Evolutionary conservation across 106 monocot species (phyloP).

Genomic region (Narthecium ossifragum): DNA sequence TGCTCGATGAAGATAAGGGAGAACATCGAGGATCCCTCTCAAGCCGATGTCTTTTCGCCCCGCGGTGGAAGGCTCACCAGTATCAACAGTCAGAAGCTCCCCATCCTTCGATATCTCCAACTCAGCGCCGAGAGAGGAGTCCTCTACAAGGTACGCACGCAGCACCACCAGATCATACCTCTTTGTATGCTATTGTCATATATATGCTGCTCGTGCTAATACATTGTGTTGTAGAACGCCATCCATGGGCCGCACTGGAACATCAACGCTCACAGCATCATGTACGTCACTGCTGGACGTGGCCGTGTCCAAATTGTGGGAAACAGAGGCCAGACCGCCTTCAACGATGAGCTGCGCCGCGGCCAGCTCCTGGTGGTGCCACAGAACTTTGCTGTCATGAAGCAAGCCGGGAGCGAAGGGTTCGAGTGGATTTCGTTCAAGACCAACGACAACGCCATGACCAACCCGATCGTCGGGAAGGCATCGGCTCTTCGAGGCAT

Average conservation of each 20-base stretch:
- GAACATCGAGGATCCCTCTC: conserved; percentile 43
- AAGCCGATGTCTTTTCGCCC: conserved; percentile 36
- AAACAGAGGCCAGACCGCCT: conserved; percentile 13
- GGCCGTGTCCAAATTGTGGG: conserved; percentile 25
- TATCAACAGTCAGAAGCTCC: conserved; percentile 45
- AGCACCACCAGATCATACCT: background rate
- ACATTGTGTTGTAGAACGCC: conserved; percentile 21
- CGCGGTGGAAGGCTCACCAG: conserved; percentile 23
- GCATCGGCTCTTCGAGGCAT: conserved; percentile 29
- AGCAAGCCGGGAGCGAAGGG: conserved; percentile 23
- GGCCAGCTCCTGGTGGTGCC: conserved; percentile 48
- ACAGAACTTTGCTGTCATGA: conserved; percentile 40
- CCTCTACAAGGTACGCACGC: conserved; percentile 21
- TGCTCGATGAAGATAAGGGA: conserved; percentile 32
- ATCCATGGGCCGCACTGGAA: conserved; percentile 33
- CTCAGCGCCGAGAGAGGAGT: conserved; percentile 33
- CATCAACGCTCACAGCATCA: conserved; percentile 31
- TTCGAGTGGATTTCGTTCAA: conserved; percentile 50
- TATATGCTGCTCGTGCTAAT: too few species aligned
- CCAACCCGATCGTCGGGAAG: conserved; percentile 29
- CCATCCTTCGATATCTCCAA: conserved; percentile 34
- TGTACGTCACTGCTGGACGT: conserved; percentile 25
- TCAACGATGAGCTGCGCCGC: conserved; percentile 24
- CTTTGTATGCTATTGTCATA: too few species aligned
- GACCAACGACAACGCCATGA: conserved; percentile 29